These are phyloP conservation scores for Boletellus emodensis DNA, from an alignment of 768 basidiomycete species.

Conservation along the genomic window DNA sequence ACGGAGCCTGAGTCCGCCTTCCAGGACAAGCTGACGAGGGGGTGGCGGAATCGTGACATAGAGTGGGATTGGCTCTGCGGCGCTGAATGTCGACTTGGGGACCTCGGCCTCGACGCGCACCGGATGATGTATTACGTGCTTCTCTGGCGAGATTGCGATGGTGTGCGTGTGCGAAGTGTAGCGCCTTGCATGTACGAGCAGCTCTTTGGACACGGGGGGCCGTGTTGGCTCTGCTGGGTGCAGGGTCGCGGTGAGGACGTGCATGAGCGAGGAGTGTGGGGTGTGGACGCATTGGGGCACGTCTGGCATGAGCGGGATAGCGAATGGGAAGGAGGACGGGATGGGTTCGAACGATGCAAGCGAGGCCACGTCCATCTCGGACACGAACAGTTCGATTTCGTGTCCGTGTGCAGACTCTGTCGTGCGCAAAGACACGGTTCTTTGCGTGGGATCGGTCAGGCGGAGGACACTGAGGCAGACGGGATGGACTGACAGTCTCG, in stretches of 20 bases:
- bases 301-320: slow-evolving; percentile 73
- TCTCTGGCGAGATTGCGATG: slow-evolving; percentile 59
- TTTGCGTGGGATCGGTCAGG: slow-evolving; percentile 28
- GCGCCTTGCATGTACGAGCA: slow-evolving; percentile 68
- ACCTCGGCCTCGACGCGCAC: slow-evolving; percentile 67
- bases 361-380: slow-evolving; percentile 54
- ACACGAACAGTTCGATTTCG: slow-evolving; percentile 62
- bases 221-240: slow-evolving; percentile 42
- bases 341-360: slow-evolving; percentile 36
- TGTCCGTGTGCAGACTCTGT: slow-evolving; percentile 58
- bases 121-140: slow-evolving; percentile 54
- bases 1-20: slow-evolving; percentile 68
- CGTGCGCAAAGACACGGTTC: slow-evolving; percentile 63
- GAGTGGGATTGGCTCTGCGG: slow-evolving; percentile 71
- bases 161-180: slow-evolving; percentile 63
- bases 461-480: slow-evolving; percentile 9
- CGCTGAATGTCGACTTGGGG: slow-evolving; percentile 65
- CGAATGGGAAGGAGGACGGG: slow-evolving; percentile 71
- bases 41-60: slow-evolving; percentile 83
- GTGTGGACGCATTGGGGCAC: slow-evolving; percentile 82
- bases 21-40: slow-evolving; percentile 57
- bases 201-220: slow-evolving; percentile 47
- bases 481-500: slow-evolving; percentile 58
- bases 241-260: slow-evolving; percentile 66
- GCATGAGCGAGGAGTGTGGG: slow-evolving; percentile 65